Base-by-base conservation (phyloP, 2,329 filamentous ascomycete genomes). In the Ophiostoma piceae region DNA sequence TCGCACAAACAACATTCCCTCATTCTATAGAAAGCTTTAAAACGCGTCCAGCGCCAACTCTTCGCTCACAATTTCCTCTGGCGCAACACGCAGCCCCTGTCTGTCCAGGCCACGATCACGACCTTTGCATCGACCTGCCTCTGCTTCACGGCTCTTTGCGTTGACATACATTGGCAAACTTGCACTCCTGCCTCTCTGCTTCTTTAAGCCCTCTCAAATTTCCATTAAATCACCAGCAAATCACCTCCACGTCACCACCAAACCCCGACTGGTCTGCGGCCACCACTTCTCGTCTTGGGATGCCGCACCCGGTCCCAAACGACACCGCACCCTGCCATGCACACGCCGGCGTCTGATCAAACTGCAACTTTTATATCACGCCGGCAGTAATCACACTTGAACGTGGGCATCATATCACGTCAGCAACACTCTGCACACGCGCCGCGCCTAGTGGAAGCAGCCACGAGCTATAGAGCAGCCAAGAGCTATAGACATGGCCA, bases 401-500 rank as follows among this genome's bases (percentile, higher is more conserved):
- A 22, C 43, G 11, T 39, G 19, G 32, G 3, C n/a, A 22, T 22
- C 14, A 11, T 19, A 66, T 26, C 37, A 66, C 22, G 4, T 11
- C 37, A 32, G 3, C 32, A 19, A 29, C 16, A 47, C 54, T 66
- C 19, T 26, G 54, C 26, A 39, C 47, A 29, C 32, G 26, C 68
- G 57, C 68, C 51, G 69, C 66, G 68, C 68, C 6, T 39, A 14
- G 65, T 32, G 69, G 57, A 68, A 62, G 57, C 32, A 62, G 35
- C 22, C 11, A 29, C 54, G 32, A 67, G 35, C 57, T 7, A 6
- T 54, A 26, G 66, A 41, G 57, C 32, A 62, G 35, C 22, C 11
- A 29, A 41, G 32, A 67, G 35, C 57, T 7, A 6, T 54, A 26
- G 66, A 41, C 66, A 85, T 85, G 83, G 77, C 82, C 68, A 85